These are phyloP conservation scores for Euphrasia confusa DNA, from an alignment of 257 asterid species.

Conservation along the genomic window DNA sequence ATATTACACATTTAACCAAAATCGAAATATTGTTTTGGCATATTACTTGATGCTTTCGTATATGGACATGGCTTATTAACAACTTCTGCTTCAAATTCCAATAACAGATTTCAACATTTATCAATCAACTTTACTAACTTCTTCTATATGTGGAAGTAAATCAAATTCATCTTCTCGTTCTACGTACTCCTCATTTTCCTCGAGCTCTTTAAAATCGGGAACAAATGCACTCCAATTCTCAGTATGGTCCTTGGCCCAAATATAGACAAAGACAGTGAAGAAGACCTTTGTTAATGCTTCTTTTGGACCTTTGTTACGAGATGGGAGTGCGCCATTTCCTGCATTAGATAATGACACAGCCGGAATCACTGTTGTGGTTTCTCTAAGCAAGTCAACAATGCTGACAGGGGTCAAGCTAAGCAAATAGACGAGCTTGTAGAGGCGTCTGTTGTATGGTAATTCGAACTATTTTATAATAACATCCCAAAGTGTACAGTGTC, in stretches of 20 bases:
- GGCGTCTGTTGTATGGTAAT: conserved; percentile 38
- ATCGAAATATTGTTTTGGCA: too few species aligned
- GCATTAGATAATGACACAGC: neutral
- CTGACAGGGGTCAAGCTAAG: conserved; percentile 76
- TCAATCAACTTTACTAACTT: conserved; percentile 35
- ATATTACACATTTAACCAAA: too few species aligned
- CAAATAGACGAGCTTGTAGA: conserved; percentile 66
- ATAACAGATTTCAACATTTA: neutral
- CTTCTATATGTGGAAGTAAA: conserved; percentile 52
- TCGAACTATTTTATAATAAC: too few species aligned
- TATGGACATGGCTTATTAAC: too few species aligned
- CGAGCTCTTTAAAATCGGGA: conserved; percentile 81
- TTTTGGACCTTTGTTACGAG: too few species aligned
- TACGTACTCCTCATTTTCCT: conserved; percentile 82
- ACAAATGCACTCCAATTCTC: conserved; percentile 95
- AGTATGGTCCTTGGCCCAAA: conserved; percentile 84
- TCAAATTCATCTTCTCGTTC: conserved; percentile 88
- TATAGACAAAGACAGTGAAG: conserved; percentile 62
- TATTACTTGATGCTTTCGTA: too few species aligned
- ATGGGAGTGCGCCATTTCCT: too few species aligned
- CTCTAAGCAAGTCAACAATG: conserved; percentile 56
- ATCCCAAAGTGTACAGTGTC: too few species aligned
- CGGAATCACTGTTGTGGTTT: conserved; percentile 52
- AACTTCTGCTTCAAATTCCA: too few species aligned
- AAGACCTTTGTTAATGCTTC: conserved; percentile 35